Evolutionary conservation across 768 basidiomycete species (phyloP).

Genomic region (Pulveroboletus sp.): DNA sequence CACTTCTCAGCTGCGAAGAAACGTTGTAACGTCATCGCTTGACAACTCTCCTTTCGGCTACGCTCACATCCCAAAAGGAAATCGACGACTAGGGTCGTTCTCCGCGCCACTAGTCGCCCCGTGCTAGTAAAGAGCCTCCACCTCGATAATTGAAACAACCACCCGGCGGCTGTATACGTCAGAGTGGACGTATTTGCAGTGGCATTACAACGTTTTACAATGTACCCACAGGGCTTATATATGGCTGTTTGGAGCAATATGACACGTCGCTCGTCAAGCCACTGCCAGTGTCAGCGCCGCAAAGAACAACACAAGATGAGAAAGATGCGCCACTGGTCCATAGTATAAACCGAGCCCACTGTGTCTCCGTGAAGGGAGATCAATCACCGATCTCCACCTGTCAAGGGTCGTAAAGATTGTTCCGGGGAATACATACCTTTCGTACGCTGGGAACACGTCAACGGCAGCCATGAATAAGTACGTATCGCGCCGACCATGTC

Average conservation of each 20-base stretch:
- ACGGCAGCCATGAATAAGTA: conserved; percentile 6
- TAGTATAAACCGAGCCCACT: neutral
- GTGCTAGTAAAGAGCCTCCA: neutral
- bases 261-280: conserved; percentile 3
- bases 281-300: conserved; percentile 12
- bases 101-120: neutral
- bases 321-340: conserved; percentile 8
- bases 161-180: neutral
- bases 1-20: conserved; percentile 19
- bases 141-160: conserved; percentile 10
- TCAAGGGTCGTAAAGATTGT: conserved; percentile 8
- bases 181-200: conserved; percentile 7
- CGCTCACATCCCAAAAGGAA: conserved; percentile 9
- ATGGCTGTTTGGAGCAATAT: conserved; percentile 7
- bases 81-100: conserved; percentile 7
- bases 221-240: neutral
- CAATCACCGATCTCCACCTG: conserved; percentile 8
- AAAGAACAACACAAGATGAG: conserved; percentile 6
- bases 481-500: conserved; percentile 3
- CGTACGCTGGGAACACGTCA: conserved; percentile 7
- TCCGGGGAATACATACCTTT: conserved; percentile 3
- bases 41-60: conserved; percentile 5
- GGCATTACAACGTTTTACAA: conserved; percentile 2
- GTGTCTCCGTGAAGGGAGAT: conserved; percentile 10
- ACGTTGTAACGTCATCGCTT: conserved; percentile 22